phyloP scores from a whole-genome alignment of 2,329 filamentous ascomycete species.

The Coniochaeta hoffmannii region DNA sequence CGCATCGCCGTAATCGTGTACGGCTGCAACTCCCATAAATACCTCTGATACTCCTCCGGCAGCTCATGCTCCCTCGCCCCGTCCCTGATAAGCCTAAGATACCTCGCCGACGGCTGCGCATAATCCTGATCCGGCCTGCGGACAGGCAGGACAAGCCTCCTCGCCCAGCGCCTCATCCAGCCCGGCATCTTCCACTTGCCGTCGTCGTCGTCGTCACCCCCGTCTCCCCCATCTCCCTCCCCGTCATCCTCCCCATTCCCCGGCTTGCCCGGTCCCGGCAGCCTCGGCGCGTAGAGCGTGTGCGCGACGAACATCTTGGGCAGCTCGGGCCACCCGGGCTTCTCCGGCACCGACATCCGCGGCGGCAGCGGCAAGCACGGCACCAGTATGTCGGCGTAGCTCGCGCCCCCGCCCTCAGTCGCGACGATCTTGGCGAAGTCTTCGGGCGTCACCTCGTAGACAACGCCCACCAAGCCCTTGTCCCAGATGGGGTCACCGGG shows the following conservation, averaged over 20 bases:
- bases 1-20: slow-evolving; percentile 61
- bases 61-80: slow-evolving; percentile 77
- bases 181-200: slow-evolving; percentile 6
- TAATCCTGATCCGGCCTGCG: slow-evolving; percentile 60
- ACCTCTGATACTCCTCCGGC: slow-evolving; percentile 68
- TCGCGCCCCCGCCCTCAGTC: slow-evolving; percentile 79
- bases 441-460: slow-evolving; percentile 81
- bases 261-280: slow-evolving; percentile 24
- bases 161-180: slow-evolving; percentile 33
- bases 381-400: slow-evolving; percentile 79
- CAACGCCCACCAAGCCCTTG: slow-evolving; percentile 82
- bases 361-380: slow-evolving; percentile 65
- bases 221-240: slow-evolving; percentile 7
- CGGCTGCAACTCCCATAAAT: slow-evolving; percentile 60
- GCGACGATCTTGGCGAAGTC: slow-evolving; percentile 84
- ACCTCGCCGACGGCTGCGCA: slow-evolving; percentile 76
- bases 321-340: slow-evolving; percentile 44
- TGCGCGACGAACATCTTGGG: slow-evolving; percentile 70
- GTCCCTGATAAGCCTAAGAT: slow-evolving; percentile 70
- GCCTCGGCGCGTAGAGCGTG: slow-evolving; percentile 67
- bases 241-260: slow-evolving; percentile 10
- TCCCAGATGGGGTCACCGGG: slow-evolving; percentile 55
- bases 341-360: slow-evolving; percentile 52
- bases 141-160: slow-evolving; percentile 32
- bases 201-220: slow-evolving; percentile 10